Percentiles rank a stretch among this genome's conserved stretches.
Evolutionary conservation across 768 basidiomycete species (phyloP).

Genomic region (Clitopilus passeckerianus): DNA sequence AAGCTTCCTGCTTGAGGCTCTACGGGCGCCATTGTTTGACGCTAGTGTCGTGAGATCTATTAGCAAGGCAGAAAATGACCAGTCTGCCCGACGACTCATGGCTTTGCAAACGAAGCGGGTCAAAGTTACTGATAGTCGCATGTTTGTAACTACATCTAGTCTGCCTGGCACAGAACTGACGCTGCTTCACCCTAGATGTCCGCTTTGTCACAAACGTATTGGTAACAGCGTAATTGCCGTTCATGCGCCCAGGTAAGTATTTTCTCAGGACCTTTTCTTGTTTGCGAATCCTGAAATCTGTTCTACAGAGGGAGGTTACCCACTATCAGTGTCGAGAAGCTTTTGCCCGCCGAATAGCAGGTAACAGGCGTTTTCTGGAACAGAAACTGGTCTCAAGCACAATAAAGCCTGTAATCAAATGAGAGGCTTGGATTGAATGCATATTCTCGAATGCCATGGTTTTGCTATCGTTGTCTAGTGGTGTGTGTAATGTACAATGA

Average conservation of each 20-base stretch:
- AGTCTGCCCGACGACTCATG: conserved; percentile 70
- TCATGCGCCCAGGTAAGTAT: conserved; percentile 74
- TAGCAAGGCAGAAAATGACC: conserved; percentile 71
- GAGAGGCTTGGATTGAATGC: background rate
- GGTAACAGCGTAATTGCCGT: conserved; percentile 93
- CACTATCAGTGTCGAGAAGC: conserved; percentile 94
- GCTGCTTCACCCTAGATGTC: conserved; percentile 57
- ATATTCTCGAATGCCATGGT: conserved; percentile 6
- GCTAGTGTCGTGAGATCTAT: conserved; percentile 65
- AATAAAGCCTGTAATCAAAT: background rate
- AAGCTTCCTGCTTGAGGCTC: conserved; percentile 68
- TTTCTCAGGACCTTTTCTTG: too few species aligned
- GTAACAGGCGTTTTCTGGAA: conserved; percentile 23
- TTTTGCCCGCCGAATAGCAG: conserved; percentile 56
- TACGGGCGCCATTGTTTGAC: conserved; percentile 66
- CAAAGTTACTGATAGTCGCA: conserved; percentile 86
- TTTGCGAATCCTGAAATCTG: background rate
- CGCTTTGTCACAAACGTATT: conserved; percentile 91
- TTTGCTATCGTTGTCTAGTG: conserved; percentile 11
- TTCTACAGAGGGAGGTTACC: conserved; percentile 83
- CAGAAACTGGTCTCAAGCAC: background rate
- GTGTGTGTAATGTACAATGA: conserved; percentile 9
- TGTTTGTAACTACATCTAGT: conserved; percentile 46
- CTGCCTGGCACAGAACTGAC: background rate
- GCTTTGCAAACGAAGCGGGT: conserved; percentile 75